Base-by-base conservation (phyloP, 805 yeast genomes). In the Saturnispora kantuleensis region DNA sequence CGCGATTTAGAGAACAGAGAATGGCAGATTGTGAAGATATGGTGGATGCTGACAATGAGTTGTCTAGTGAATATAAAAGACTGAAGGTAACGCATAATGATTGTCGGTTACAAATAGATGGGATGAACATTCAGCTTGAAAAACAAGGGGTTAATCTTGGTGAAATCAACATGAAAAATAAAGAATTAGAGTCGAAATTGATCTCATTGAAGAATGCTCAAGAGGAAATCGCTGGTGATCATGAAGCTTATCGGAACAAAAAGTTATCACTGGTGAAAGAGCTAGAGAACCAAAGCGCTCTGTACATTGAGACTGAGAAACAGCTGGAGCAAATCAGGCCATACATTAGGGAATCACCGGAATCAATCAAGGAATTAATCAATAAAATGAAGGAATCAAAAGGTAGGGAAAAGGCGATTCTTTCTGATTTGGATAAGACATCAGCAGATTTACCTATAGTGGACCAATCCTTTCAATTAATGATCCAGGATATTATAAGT, bases 1-100 rank as follows among this genome's bases (percentile, higher is more conserved):
- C 94, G 1, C 66, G 90, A 46, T 87, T 84, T 56, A 71, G 95
- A 52, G 94, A 85, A 53, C 86, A 80, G 51, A 79, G 84, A 47
- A 73, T 80, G 58, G 71, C 68, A 18, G 88, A 82, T 52, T 79
- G 84, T 55, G 86, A 80, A 49, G 74, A 73, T 21, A 65, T 83
- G 21, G 76, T 81, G 28, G 64, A 70, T 6, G 66, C 69, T 38
- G 74, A 79, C 48, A 83, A 79, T 42, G 56, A 66, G 10, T 63
- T 73, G 40, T 60, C 76, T 15, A 72, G 70, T 26, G 65, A 69
- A 42, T 66, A 69, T 38, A 69, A 71, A 45, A 60, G 65, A 13
- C 66, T 73, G 17, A 60, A 68, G 30, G 69, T 65, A 39, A 68
- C 65, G 48, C 70, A 67, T 49, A 64, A 55, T 17, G 65, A 63